Evolutionary conservation across 441 rosid species (phyloP).

Genomic region (Breynia disticha): DNA sequence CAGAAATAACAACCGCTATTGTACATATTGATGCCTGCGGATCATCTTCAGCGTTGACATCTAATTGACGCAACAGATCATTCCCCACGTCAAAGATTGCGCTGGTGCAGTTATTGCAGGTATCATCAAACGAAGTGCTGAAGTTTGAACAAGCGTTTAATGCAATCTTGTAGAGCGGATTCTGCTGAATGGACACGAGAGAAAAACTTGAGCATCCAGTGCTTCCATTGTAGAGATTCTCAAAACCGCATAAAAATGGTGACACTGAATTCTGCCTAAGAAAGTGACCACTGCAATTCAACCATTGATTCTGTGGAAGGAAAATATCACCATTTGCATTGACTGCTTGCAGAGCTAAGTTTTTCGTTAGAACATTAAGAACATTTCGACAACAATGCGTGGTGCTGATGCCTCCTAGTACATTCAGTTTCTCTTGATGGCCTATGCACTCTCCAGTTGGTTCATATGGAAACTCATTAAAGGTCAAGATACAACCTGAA

Average conservation of each 20-base stretch:
- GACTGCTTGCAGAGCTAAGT: constrained; percentile 25
- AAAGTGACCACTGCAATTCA: constrained; percentile 18
- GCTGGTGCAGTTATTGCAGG: constrained; percentile 23
- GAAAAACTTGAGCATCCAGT: constrained; percentile 26
- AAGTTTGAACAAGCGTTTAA: constrained; percentile 24
- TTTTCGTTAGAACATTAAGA: constrained; percentile 28
- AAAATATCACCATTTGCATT: constrained; percentile 16
- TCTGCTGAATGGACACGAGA: constrained; percentile 13
- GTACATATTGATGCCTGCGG: constrained; percentile 22
- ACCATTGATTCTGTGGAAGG: constrained; percentile 28
- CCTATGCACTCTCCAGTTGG: constrained; percentile 40
- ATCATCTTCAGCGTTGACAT: neutral
- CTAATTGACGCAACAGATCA: neutral
- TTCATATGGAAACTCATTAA: constrained; percentile 26
- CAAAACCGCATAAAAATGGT: constrained; percentile 24
- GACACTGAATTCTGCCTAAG: constrained; percentile 19
- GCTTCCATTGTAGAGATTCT: constrained; percentile 20
- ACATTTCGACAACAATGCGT: constrained; percentile 42
- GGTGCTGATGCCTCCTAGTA: constrained; percentile 27
- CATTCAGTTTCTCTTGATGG: constrained; percentile 15
- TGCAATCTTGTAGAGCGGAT: constrained; percentile 9
- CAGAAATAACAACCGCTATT: constrained; percentile 27
- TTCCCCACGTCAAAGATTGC: constrained; percentile 15
- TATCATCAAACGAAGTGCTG: constrained; percentile 18
- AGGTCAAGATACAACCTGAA: constrained; percentile 29